Percentiles rank a stretch among this genome's conserved stretches.
phyloP scores from a whole-genome alignment of 192 early-diverging fungal genomes.

The Backusella mclennaniae region DNA sequence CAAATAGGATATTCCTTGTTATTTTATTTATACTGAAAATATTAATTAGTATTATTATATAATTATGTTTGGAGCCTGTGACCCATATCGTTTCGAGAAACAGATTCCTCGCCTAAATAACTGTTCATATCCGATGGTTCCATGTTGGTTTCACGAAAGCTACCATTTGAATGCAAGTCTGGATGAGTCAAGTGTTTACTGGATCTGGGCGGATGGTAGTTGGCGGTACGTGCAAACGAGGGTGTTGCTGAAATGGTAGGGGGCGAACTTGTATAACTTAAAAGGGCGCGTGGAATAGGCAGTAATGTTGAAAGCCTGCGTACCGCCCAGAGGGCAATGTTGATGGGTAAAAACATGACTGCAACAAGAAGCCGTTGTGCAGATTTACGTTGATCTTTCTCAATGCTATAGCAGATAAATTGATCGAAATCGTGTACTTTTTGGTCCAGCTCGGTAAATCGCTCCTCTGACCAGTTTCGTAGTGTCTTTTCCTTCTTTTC shows the following conservation, averaged over 20 bases:
- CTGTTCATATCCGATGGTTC: background rate
- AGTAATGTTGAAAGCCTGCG: slow-evolving; percentile 25
- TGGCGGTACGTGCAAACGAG: background rate
- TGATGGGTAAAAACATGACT: slow-evolving; percentile 54
- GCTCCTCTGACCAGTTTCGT: slow-evolving; percentile 51
- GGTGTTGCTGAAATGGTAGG: background rate
- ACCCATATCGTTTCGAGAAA: slow-evolving; percentile 4
- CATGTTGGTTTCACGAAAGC: background rate
- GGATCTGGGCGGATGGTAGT: background rate
- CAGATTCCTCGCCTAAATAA: background rate
- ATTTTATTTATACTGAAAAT: background rate
- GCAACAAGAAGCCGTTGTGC: slow-evolving; percentile 31
- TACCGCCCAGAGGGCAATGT: slow-evolving; percentile 38
- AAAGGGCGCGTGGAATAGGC: slow-evolving; percentile 25
- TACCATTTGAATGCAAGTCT: background rate
- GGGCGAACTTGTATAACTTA: background rate
- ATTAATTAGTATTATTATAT: background rate
- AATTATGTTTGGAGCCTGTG: background rate
- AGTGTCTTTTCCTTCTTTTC: slow-evolving; percentile 55
- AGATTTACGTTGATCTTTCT: slow-evolving; percentile 49
- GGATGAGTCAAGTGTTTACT: slow-evolving; percentile 13
- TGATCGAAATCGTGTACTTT: slow-evolving; percentile 57
- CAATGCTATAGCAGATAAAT: slow-evolving; percentile 45
- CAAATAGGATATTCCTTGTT: slow-evolving; percentile 2
- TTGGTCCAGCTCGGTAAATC: slow-evolving; percentile 50